Evolutionary conservation across 495 filamentous ascomycete species (phyloP), one percentile per base, ranked within the genome.

Genomic region (Daldinia vernicosa): DNA sequence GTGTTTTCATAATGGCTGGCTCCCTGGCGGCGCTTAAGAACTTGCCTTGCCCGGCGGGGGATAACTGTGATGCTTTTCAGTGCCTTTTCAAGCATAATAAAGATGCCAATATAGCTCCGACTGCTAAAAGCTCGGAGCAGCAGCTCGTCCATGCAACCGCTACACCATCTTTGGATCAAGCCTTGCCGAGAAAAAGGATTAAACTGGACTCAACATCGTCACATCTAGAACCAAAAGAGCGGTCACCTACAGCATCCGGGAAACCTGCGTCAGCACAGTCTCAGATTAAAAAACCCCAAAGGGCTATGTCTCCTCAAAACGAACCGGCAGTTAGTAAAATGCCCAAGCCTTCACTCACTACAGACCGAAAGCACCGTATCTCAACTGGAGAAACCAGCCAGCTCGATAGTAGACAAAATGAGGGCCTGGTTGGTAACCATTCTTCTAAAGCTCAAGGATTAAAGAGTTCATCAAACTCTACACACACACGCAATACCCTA

Each of bases 11-110:
- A 6, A 94, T 94, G 91, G 91, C 92, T 71, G 80, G 85, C 14
- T 80, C 90, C 6, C 82, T 90, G 12, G 88, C 88, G 4, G 79
- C 89, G 32, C 91, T 94, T 78, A 88, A 85, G 70, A 81, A 81
- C 28, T 81, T 93, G 28, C 79, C 84, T 30, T 95, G 92, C 76
- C 91, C 91, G 0, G 78, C 86, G 54, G 84, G 86, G 15, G 79
- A 87, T 66, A 64, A 54, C 4, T 85, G 83, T 69, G 76, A 69
- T 22, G 75, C 77, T 14, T 72, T 80, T 32, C 63, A 74, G 12
- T 85, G 83, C 69, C 76, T 77, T 14, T 84, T 79, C 47, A 76
- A 79, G 28, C 83, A 85, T 58, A 65, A 67, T 28, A 82, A 81
- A 43, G 70, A 75, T 60, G 26, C 40, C 37, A 51, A 40, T 24